A percentile compares a stretch with the other conserved stretches of the same genome.
phyloP scores from a whole-genome alignment of 2,329 filamentous ascomycete species.

The Knufia petricola region DNA sequence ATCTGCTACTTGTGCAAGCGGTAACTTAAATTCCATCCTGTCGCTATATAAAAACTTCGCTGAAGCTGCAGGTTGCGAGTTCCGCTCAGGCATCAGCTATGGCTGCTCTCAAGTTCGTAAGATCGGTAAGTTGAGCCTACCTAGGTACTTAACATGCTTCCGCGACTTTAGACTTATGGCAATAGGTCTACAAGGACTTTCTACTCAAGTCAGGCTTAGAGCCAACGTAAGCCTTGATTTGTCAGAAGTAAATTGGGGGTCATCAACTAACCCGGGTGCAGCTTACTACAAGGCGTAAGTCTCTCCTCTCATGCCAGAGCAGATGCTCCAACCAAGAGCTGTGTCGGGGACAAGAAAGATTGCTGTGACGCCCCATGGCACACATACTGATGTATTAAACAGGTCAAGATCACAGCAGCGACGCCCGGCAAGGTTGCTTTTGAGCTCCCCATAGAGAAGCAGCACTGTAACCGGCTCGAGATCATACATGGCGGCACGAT shows the following conservation, averaged over 20 bases:
- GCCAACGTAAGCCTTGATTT: slow-evolving; percentile 54
- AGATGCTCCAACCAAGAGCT: too few relatives aligned
- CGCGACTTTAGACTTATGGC: too few relatives aligned
- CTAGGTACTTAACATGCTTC: too few relatives aligned
- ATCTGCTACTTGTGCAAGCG: too few relatives aligned
- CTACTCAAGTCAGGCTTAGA: slow-evolving; percentile 77
- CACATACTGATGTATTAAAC: neutral
- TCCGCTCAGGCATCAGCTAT: slow-evolving; percentile 28
- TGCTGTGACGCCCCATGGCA: too few relatives aligned
- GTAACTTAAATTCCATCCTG: too few relatives aligned
- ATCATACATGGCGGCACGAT: slow-evolving; percentile 61
- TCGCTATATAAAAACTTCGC: too few relatives aligned
- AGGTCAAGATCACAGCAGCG: slow-evolving; percentile 54
- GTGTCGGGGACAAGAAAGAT: too few relatives aligned
- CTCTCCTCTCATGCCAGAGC: neutral
- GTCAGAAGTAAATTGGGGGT: neutral
- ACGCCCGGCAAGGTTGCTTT: slow-evolving; percentile 54
- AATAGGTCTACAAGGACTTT: slow-evolving; percentile 75
- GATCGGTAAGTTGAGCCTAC: slow-evolving; percentile 45
- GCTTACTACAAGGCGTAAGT: neutral
- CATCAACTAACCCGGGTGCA: neutral
- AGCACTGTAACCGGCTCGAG: slow-evolving; percentile 57
- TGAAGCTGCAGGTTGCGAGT: too few relatives aligned
- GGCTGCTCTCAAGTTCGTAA: slow-evolving; percentile 53
- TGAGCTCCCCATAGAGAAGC: slow-evolving; percentile 53